These are phyloP conservation scores for Alternaria metachromatica DNA, from an alignment of 2,329 filamentous ascomycete species.

Conservation along the genomic window DNA sequence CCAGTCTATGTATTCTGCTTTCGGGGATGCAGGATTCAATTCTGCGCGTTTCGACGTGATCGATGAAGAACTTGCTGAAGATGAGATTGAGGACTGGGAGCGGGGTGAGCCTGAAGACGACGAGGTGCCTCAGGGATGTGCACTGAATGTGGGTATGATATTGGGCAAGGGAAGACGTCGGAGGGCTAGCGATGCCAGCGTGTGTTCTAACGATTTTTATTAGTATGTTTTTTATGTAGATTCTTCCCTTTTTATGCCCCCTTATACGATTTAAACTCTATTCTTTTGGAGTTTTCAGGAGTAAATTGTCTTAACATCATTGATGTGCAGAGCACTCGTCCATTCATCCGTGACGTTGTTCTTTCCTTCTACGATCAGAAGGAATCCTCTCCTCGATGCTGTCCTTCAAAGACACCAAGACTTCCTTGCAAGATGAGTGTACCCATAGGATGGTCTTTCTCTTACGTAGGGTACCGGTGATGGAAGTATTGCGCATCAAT, in stretches of 20 bases:
- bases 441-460: not conserved
- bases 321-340: not conserved
- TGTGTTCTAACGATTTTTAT: not conserved
- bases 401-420: not conserved
- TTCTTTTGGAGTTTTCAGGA: not conserved
- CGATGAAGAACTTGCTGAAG: constrained; percentile 7
- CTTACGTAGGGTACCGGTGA: not conserved
- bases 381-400: not conserved
- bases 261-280: not conserved
- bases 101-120: not conserved
- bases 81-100: constrained; percentile 1
- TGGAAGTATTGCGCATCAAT: not conserved
- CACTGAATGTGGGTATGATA: not conserved
- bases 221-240: not conserved
- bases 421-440: not conserved
- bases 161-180: not conserved
- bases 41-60: constrained; percentile 6
- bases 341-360: not conserved
- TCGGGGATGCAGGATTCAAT: not conserved
- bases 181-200: not conserved
- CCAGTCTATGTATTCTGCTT: constrained; percentile 15
- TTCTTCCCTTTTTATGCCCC: not conserved
- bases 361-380: not conserved
- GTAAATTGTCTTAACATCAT: not conserved
- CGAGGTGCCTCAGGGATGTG: not conserved